These are phyloP conservation scores for Aspergillus ochraceoroseus DNA, from an alignment of 2,329 filamentous ascomycete species.

Conservation along the genomic window DNA sequence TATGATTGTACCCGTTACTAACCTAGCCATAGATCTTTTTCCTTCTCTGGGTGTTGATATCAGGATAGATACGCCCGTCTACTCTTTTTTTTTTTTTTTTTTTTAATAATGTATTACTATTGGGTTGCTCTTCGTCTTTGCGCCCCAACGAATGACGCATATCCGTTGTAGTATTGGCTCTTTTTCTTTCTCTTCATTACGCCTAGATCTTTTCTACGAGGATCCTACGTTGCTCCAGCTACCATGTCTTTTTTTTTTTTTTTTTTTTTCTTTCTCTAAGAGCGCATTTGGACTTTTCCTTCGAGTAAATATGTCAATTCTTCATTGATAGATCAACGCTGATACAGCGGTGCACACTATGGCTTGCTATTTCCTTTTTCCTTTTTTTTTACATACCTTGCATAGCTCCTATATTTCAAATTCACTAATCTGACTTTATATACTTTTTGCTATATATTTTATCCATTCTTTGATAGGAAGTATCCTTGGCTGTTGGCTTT, in stretches of 20 bases:
- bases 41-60: conserved; percentile 66
- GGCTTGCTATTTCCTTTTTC: too few relatives aligned
- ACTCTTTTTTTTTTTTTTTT: conserved; percentile 15
- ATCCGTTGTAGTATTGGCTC: conserved; percentile 3
- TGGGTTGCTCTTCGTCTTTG: conserved; percentile 17
- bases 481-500: too few relatives aligned
- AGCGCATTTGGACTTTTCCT: not conserved
- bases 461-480: too few relatives aligned
- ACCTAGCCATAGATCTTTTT: conserved; percentile 62
- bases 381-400: too few relatives aligned
- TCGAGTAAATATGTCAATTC: conserved; percentile 1
- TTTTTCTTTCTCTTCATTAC: conserved; percentile 18
- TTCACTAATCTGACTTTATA: too few relatives aligned
- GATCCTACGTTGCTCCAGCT: conserved; percentile 9
- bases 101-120: conserved; percentile 34
- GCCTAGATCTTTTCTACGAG: conserved; percentile 8
- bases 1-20: not conserved
- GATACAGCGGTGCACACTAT: too few relatives aligned
- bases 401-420: too few relatives aligned
- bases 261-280: not conserved
- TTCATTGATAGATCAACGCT: not conserved
- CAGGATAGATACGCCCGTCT: conserved; percentile 29
- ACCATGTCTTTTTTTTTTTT: conserved; percentile 5
- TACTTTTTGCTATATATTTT: too few relatives aligned
- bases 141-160: conserved; percentile 21